Conservation (phyloP, 768 basidiomycete genomes). For the Tulasnella sp. region DNA sequence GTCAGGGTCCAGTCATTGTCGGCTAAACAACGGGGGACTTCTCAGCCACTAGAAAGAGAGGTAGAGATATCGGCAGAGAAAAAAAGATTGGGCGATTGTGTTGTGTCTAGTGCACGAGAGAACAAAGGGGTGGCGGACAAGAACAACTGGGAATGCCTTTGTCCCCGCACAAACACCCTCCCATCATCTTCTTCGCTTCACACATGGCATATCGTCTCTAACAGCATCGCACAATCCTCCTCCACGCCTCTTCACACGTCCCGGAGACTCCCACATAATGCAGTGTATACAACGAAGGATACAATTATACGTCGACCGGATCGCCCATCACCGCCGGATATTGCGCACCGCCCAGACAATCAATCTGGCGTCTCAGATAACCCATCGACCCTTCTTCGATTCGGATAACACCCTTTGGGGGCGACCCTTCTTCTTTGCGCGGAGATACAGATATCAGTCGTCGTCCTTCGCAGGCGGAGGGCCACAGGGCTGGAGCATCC, state of each 20-base stretch:
- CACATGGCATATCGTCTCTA: background rate
- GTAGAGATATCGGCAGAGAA: background rate
- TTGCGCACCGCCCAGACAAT: too few relatives aligned
- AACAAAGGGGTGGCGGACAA: background rate
- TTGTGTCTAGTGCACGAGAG: background rate
- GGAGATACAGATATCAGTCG: conserved; percentile 24
- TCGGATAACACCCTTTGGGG: background rate
- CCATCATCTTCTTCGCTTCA: too few relatives aligned
- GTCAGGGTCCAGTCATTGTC: background rate
- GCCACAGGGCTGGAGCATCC: conserved; percentile 91
- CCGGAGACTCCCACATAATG: background rate
- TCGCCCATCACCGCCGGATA: too few relatives aligned
- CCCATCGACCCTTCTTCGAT: too few relatives aligned
- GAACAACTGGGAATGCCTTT: background rate
- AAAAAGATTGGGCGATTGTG: background rate
- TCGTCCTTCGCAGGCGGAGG: conserved; percentile 87
- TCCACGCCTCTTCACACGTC: background rate
- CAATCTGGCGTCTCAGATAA: too few relatives aligned
- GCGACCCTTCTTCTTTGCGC: background rate
- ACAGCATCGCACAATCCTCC: background rate
- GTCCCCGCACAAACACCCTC: background rate
- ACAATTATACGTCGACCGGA: too few relatives aligned
- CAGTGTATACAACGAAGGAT: too few relatives aligned
- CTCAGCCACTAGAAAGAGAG: background rate
- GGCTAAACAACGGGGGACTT: background rate